Percentiles rank a stretch among this genome's conserved stretches.
phyloP scores from a whole-genome alignment of 345 rosid species.

The Turritis glabra region DNA sequence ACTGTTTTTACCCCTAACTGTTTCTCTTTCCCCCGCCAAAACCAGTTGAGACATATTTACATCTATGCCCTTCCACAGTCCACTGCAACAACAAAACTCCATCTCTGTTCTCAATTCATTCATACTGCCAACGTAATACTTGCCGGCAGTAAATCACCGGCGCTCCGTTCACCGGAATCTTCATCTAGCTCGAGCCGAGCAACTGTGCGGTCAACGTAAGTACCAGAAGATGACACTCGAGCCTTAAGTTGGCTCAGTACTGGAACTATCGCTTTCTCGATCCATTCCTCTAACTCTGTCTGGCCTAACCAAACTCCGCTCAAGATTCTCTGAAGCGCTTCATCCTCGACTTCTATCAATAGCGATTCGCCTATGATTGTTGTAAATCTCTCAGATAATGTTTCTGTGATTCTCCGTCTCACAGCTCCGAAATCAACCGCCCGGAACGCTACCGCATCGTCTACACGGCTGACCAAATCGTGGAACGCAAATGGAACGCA shows the following conservation, averaged over 20 bases:
- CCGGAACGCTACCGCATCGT: constrained; percentile 64
- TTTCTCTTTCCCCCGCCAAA: constrained; percentile 37
- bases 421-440: constrained; percentile 67
- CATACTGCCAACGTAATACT: constrained; percentile 34
- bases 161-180: constrained; percentile 15
- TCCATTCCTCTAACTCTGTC: constrained; percentile 78
- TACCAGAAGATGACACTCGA: constrained; percentile 36
- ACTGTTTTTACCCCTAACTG: constrained; percentile 33
- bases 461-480: constrained; percentile 63
- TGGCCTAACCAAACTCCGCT: constrained; percentile 71
- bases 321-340: constrained; percentile 73
- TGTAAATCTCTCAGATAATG: constrained; percentile 53
- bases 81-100: constrained; percentile 7
- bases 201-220: constrained; percentile 33
- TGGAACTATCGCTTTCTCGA: constrained; percentile 62
- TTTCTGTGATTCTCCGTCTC: constrained; percentile 40
- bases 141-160: constrained; percentile 29
- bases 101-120: constrained; percentile 9
- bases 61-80: constrained; percentile 29
- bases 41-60: constrained; percentile 41
- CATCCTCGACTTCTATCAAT: constrained; percentile 57
- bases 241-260: constrained; percentile 59
- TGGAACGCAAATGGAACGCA: constrained; percentile 40
- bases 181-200: constrained; percentile 40
- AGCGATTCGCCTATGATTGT: constrained; percentile 43